These are phyloP conservation scores for Rhododendron williamsianum DNA, from an alignment of 148 eudicot genomes.

Conservation along the genomic window DNA sequence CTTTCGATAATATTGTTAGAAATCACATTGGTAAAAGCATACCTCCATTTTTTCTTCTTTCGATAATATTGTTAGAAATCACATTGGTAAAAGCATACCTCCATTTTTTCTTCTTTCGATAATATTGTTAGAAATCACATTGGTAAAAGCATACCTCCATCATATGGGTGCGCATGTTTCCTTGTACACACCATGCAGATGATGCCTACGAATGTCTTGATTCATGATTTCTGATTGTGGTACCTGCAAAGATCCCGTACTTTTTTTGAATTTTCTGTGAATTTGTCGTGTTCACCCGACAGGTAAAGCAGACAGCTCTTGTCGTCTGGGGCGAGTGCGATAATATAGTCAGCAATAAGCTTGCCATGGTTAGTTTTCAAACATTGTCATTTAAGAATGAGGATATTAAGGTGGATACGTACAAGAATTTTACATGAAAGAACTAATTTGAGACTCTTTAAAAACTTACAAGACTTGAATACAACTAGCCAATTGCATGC, in stretches of 20 bases:
- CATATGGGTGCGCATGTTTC: background rate
- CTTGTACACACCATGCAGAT: too few relatives aligned
- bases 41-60: background rate
- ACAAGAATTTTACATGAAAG: background rate
- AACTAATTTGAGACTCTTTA: background rate
- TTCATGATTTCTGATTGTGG: background rate
- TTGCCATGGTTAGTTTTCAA: constrained; percentile 42
- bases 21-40: background rate
- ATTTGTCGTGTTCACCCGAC: background rate
- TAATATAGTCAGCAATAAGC: constrained; percentile 45
- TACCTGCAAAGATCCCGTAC: background rate
- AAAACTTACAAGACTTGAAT: background rate
- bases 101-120: background rate
- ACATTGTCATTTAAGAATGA: background rate
- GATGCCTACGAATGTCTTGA: background rate
- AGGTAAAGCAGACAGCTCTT: constrained; percentile 67
- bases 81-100: background rate
- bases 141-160: background rate
- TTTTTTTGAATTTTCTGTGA: background rate
- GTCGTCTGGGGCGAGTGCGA: constrained; percentile 71
- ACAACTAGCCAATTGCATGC: background rate
- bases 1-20: background rate
- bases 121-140: background rate
- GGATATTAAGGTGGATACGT: background rate
- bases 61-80: background rate